phyloP scores from a whole-genome alignment of 495 filamentous ascomycete species.

The Penicillium daleae region DNA sequence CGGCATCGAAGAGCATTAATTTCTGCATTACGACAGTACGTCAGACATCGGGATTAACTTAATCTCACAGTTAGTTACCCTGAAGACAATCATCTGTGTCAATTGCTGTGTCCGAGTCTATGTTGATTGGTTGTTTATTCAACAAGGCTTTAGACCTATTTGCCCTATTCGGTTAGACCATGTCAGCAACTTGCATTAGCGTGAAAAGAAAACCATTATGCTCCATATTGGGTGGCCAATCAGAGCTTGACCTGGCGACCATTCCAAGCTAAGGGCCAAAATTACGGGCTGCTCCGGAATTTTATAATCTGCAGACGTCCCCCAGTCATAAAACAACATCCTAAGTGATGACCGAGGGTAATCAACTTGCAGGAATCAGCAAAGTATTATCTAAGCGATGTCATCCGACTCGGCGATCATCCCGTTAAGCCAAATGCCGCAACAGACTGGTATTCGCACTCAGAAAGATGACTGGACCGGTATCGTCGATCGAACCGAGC shows the following conservation, averaged over 20 bases:
- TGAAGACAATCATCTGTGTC: not conserved
- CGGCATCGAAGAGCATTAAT: too few species aligned
- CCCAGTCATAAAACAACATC: not conserved
- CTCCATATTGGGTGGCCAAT: not conserved
- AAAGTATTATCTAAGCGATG: not conserved
- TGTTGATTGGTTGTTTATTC: not conserved
- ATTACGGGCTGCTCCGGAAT: not conserved
- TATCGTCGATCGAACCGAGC: constrained; percentile 15
- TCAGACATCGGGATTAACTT: not conserved
- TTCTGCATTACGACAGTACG: too few species aligned
- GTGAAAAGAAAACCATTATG: not conserved
- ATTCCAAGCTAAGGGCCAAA: not conserved
- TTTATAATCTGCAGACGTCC: not conserved
- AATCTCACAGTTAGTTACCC: not conserved
- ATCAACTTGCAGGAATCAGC: not conserved
- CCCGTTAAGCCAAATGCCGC: constrained; percentile 18
- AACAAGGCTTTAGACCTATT: not conserved
- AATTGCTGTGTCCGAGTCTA: too few species aligned
- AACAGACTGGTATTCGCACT: constrained; percentile 15
- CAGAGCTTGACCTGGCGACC: not conserved
- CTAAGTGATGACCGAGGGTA: not conserved
- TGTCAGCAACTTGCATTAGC: constrained; percentile 2
- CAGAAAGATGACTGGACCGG: constrained; percentile 29
- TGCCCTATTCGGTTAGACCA: not conserved
- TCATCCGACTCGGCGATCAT: constrained; percentile 7